Percentiles rank a stretch among this genome's conserved stretches.
These are phyloP conservation scores for Maudiozyma pseudohumilis DNA, from an alignment of 805 yeast genomes.

Conservation along the genomic window DNA sequence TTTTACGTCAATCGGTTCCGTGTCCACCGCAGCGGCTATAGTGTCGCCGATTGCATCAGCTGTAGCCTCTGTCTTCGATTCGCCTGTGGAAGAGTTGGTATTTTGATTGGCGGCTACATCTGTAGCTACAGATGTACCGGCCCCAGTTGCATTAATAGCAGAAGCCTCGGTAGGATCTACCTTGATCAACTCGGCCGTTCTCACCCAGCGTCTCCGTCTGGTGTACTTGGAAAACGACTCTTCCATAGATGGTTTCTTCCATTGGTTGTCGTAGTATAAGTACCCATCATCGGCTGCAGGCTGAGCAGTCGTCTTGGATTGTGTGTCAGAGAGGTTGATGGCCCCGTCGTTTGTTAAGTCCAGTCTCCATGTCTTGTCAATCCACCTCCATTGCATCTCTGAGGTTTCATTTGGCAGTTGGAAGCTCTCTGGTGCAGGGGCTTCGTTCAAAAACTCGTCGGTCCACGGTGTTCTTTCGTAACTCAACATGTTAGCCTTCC, in stretches of 20 bases:
- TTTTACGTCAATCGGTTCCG: too few species aligned
- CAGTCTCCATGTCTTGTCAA: conserved; percentile 83
- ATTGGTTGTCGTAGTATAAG: conserved; percentile 81
- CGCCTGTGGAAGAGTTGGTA: too few species aligned
- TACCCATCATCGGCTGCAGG: conserved; percentile 79
- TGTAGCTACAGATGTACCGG: not conserved
- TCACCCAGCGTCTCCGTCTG: conserved; percentile 88
- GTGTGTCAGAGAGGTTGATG: conserved; percentile 53
- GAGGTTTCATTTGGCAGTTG: conserved; percentile 66
- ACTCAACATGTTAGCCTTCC: conserved; percentile 88
- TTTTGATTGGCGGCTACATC: too few species aligned
- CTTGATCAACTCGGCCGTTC: conserved; percentile 80
- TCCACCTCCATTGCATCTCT: conserved; percentile 90
- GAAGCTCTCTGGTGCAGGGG: conserved; percentile 69
- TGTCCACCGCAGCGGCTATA: too few species aligned
- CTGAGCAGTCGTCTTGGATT: conserved; percentile 46
- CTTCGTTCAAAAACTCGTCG: conserved; percentile 86
- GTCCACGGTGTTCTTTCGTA: conserved; percentile 97
- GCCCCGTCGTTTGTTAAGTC: conserved; percentile 88
- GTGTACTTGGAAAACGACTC: conserved; percentile 86
- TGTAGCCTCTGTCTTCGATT: too few species aligned
- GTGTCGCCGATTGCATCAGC: too few species aligned
- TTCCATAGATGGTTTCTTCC: conserved; percentile 85
- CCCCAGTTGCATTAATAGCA: not conserved
- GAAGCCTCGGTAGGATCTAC: not conserved